These are phyloP conservation scores for Xerocomus spinulosus DNA, from an alignment of 768 basidiomycete genomes.

Conservation along the genomic window DNA sequence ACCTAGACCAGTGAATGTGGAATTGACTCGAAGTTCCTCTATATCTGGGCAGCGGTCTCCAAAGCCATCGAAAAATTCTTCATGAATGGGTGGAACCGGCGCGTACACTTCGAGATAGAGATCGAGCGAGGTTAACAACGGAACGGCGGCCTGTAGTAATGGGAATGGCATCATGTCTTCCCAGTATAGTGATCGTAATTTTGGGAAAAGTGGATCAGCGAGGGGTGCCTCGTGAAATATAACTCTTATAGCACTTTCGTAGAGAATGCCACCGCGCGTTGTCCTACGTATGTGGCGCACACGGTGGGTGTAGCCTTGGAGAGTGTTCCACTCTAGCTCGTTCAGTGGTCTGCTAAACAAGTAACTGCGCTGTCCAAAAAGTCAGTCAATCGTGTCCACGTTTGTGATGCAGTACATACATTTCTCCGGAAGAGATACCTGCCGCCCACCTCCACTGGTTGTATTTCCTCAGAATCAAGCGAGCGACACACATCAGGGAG, in stretches of 20 bases:
- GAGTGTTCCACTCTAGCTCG: not conserved
- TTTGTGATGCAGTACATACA: not conserved
- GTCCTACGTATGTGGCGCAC: not conserved
- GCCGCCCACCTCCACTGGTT: no score
- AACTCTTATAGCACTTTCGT: not conserved
- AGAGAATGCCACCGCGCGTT: fast-evolving
- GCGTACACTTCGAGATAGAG: not conserved
- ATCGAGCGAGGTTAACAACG: not conserved
- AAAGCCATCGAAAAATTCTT: not conserved
- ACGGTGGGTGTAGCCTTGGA: not conserved
- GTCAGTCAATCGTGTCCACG: not conserved
- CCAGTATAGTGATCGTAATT: not conserved
- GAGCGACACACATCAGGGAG: not conserved
- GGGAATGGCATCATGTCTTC: no score
- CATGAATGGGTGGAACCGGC: not conserved
- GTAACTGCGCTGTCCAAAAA: not conserved
- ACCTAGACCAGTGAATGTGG: not conserved
- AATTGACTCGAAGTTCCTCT: not conserved
- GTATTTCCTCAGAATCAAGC: no score
- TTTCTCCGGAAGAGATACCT: no score
- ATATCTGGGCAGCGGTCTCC: not conserved
- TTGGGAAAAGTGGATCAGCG: not conserved
- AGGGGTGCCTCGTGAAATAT: not conserved
- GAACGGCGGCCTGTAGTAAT: not conserved
- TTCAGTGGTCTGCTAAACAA: not conserved